phyloP scores from a whole-genome alignment of 2,329 filamentous ascomycete genomes.

The Coniochaeta hoffmannii region DNA sequence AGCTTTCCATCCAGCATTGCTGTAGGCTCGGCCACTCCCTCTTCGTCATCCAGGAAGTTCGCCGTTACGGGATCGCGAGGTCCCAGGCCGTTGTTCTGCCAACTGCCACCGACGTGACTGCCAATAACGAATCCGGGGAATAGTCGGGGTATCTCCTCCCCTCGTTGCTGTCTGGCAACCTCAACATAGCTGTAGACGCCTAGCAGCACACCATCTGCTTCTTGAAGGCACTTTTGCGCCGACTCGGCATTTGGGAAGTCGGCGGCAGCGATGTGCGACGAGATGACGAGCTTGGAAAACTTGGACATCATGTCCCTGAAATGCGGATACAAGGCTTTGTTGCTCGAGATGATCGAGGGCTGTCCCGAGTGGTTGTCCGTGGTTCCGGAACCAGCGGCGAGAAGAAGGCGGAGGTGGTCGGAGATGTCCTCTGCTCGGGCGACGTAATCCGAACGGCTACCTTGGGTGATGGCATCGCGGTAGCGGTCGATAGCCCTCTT shows the following conservation, averaged over 20 bases:
- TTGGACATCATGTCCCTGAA: slow-evolving; percentile 99
- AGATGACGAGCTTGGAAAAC: slow-evolving; percentile 97
- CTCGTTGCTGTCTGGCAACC: slow-evolving; percentile 84
- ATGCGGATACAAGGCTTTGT: slow-evolving; percentile 93
- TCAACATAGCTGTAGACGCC: slow-evolving; percentile 96
- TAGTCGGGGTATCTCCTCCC: slow-evolving; percentile 86
- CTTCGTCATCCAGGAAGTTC: slow-evolving; percentile 80
- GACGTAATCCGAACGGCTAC: slow-evolving; percentile 83
- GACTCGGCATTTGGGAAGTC: slow-evolving; percentile 95
- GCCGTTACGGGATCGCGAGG: slow-evolving; percentile 67
- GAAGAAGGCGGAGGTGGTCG: slow-evolving; percentile 83
- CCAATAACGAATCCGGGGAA: slow-evolving; percentile 90
- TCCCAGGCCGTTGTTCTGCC: slow-evolving; percentile 66
- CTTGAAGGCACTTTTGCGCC: slow-evolving; percentile 88
- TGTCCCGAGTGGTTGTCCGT: slow-evolving; percentile 99
- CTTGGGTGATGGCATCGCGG: slow-evolving; percentile 77
- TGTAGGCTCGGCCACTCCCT: slow-evolving; percentile 63
- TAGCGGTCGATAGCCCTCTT: slow-evolving; percentile 84
- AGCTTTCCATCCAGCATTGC: slow-evolving; percentile 68
- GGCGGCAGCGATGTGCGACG: slow-evolving; percentile 92
- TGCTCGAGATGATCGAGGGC: slow-evolving; percentile 97
- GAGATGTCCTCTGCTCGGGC: slow-evolving; percentile 95
- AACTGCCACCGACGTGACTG: slow-evolving; percentile 76
- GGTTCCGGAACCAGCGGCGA: slow-evolving; percentile 93
- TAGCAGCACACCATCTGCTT: slow-evolving; percentile 92